These are phyloP conservation scores for Wickerhamomyces chambardii DNA, from an alignment of 805 yeast genomes.

Conservation along the genomic window DNA sequence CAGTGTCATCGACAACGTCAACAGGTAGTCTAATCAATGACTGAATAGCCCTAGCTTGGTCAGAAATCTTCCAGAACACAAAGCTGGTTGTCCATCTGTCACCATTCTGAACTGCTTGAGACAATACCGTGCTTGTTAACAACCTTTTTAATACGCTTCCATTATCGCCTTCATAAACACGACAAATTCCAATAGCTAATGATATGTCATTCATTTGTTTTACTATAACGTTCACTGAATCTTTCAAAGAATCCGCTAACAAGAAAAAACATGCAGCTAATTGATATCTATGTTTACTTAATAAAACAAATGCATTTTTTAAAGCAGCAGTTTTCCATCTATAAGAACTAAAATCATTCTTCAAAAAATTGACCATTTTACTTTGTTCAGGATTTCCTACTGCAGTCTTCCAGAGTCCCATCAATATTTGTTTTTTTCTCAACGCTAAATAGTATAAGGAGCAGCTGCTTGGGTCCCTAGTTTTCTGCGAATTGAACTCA, in stretches of 20 bases:
- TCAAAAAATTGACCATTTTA: conserved; percentile 71
- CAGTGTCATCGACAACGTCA: conserved; percentile 23
- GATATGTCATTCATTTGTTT: conserved; percentile 59
- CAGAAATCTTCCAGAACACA: conserved; percentile 60
- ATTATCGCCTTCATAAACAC: conserved; percentile 60
- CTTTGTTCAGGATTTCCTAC: conserved; percentile 71
- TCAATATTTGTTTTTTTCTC: conserved; percentile 62
- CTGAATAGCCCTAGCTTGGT: conserved; percentile 44
- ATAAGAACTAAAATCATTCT: conserved; percentile 63
- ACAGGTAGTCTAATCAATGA: conserved; percentile 53
- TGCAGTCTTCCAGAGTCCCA: conserved; percentile 79
- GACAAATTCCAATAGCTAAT: conserved; percentile 73
- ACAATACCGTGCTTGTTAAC: conserved; percentile 46
- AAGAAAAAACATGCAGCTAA: conserved; percentile 90
- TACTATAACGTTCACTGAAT: conserved; percentile 67
- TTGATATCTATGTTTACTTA: conserved; percentile 79
- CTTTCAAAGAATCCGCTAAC: conserved; percentile 65
- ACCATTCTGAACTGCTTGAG: conserved; percentile 48
- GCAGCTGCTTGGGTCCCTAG: conserved; percentile 65
- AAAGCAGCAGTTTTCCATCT: conserved; percentile 87
- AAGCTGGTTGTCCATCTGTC: conserved; percentile 81
- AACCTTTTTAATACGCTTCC: conserved; percentile 41
- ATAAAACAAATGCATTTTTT: conserved; percentile 84
- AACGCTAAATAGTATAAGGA: conserved; percentile 74
- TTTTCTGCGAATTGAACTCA: conserved; percentile 48